Base-by-base conservation (phyloP, 163 green algal genomes). In the Scenedesmus sp. region DNA sequence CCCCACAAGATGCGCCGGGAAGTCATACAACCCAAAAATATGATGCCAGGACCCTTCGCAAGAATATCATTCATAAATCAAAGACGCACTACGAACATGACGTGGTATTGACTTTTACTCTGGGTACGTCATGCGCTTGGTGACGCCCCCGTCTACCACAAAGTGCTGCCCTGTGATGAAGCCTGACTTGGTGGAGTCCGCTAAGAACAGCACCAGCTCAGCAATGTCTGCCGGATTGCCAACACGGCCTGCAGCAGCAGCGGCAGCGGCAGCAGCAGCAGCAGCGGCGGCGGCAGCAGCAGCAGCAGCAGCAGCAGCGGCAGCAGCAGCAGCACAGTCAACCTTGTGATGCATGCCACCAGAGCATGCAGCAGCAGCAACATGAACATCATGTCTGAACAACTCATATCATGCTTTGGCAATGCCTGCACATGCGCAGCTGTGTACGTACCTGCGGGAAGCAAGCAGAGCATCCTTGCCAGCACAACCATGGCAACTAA, bases 111-210 rank as follows among this genome's bases (percentile, higher is more conserved):
- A 34, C 9, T 23, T 18, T 84, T 89, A 93, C 86, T 96, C 89
- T 52, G 91, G 92, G 79, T 96, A 96, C 10, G 93, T 82, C 94
- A 96, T 97, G 74, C 91, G 93, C n/a, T 90, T 94, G 2, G 91
- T 94, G 26, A 95, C 90, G 2, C 95, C 95, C 7, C 94, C 94
- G 57, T 96, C 94, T 57, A 93, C 93, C 12, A 95, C 88, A 81
- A 96, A 94, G 20, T 94, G 77, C 89, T 96, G 93, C 1, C 94
- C 95, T 9, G 95, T 97, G 83, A 97, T 95, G 86, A 96, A 97
- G 10, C 95, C 93, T 1, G 91, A 86, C 16, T 87, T 82, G 12
- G 15, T 2, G 5, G 56, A 20, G 57, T 96, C 93, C 0, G 92
- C 93, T 64, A 97, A 87, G 87, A 97, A 97, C 0, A 93, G 73